Evolutionary conservation across 805 yeast species (phyloP).

Genomic region (Pichia insulana): DNA sequence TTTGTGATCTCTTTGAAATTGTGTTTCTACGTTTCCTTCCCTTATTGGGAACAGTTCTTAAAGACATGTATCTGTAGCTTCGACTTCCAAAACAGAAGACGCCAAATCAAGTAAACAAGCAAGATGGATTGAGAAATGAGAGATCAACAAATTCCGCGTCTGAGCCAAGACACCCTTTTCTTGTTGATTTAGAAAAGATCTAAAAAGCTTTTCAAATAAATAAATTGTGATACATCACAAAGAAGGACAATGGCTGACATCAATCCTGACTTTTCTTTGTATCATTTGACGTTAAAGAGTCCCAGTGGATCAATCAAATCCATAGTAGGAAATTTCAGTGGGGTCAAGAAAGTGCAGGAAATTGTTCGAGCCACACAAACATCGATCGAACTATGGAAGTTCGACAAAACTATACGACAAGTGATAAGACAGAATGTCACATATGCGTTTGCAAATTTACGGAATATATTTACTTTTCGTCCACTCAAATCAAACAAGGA

Average conservation of each 20-base stretch:
- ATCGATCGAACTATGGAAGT: constrained; percentile 43
- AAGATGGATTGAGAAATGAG: too few species aligned
- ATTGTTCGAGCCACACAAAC: constrained; percentile 51
- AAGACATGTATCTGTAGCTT: neutral
- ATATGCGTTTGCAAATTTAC: constrained; percentile 49
- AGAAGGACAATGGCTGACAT: constrained; percentile 14
- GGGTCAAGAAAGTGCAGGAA: constrained; percentile 46
- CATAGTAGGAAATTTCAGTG: constrained; percentile 63
- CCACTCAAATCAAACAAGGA: constrained; percentile 48
- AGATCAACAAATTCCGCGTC: constrained; percentile 8
- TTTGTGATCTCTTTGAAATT: too few species aligned
- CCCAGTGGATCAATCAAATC: constrained; percentile 48
- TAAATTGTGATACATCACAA: neutral
- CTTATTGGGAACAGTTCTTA: too few species aligned
- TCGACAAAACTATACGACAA: constrained; percentile 49
- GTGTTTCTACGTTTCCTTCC: too few species aligned
- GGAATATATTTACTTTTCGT: constrained; percentile 43
- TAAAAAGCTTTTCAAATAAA: too few species aligned
- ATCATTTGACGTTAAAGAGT: constrained; percentile 60
- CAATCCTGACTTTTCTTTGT: constrained; percentile 40
- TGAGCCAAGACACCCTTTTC: constrained; percentile 4
- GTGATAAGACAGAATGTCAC: constrained; percentile 35
- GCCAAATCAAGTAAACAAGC: too few species aligned
- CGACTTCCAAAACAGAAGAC: neutral
- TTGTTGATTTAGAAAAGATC: too few species aligned